Evolutionary conservation across 148 eudicot genomes (phyloP).

Genomic region (Silene uniflora): DNA sequence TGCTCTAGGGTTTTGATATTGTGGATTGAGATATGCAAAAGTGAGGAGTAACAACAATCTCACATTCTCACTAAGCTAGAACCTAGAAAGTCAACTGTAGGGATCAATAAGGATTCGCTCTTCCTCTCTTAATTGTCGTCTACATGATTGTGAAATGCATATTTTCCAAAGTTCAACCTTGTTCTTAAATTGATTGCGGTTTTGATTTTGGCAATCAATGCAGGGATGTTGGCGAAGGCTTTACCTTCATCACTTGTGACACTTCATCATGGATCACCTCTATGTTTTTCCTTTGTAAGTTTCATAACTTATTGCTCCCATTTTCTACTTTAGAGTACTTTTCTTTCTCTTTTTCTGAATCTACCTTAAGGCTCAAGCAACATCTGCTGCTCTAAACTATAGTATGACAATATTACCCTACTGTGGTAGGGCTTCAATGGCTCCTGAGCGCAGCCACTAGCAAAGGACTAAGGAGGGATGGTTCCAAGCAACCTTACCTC

Average conservation of each 20-base stretch:
- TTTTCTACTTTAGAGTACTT: not conserved
- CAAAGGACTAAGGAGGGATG: not conserved
- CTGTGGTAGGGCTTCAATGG: no score
- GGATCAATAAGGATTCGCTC: not conserved
- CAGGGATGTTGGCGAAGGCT: constrained; percentile 58
- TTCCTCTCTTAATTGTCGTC: not conserved
- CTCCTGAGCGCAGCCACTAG: no score
- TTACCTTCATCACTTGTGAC: constrained; percentile 37
- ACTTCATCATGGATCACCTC: constrained; percentile 29
- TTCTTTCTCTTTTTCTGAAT: not conserved
- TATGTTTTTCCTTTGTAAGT: constrained; percentile 39
- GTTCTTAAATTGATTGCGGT: not conserved
- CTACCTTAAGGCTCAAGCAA: not conserved
- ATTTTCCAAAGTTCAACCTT: not conserved
- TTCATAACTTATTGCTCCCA: constrained; percentile 11
- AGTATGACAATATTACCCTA: not conserved
- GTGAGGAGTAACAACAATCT: not conserved
- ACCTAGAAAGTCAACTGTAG: not conserved
- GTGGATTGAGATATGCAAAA: not conserved
- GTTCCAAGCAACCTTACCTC: not conserved
- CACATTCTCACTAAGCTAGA: not conserved
- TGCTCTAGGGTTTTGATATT: not conserved
- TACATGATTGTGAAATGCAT: not conserved
- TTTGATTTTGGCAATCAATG: constrained; percentile 11
- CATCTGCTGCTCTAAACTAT: no score